Evolutionary conservation across 2,329 filamentous ascomycete genomes (phyloP).

Genomic region (Fusarium chuoi): DNA sequence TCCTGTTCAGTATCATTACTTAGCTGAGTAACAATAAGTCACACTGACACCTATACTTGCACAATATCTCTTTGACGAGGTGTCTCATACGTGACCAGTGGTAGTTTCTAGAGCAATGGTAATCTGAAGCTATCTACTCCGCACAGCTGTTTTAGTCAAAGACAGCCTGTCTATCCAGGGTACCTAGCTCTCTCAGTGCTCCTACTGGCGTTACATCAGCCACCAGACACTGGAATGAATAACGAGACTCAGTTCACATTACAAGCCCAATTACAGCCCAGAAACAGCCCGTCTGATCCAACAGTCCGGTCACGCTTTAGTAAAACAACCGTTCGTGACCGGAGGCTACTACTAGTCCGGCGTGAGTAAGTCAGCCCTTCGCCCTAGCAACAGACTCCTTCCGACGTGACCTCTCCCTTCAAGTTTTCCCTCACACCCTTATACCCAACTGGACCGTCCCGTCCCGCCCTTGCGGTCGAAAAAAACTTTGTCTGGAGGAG

Average conservation of each 20-base stretch:
- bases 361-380: background rate
- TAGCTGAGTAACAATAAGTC: background rate
- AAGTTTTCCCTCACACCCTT: conserved; percentile 2
- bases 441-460: conserved; percentile 21
- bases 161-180: background rate
- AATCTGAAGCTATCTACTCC: background rate
- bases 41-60: background rate
- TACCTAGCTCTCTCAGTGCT: background rate
- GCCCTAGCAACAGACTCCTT: background rate
- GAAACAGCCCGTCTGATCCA: background rate
- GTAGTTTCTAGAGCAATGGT: background rate
- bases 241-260: background rate
- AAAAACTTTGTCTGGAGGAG: background rate
- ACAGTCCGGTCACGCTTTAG: background rate
- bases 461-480: conserved; percentile 22
- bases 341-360: background rate
- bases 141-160: background rate
- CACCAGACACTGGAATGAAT: conserved; percentile 24
- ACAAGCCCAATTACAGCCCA: conserved; percentile 3
- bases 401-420: background rate
- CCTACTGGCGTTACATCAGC: background rate
- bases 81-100: background rate
- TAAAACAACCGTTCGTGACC: background rate
- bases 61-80: no score
- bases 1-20: background rate